Evolutionary conservation across 495 filamentous ascomycete genomes (phyloP).

Genomic region (Daldinia decipiens): DNA sequence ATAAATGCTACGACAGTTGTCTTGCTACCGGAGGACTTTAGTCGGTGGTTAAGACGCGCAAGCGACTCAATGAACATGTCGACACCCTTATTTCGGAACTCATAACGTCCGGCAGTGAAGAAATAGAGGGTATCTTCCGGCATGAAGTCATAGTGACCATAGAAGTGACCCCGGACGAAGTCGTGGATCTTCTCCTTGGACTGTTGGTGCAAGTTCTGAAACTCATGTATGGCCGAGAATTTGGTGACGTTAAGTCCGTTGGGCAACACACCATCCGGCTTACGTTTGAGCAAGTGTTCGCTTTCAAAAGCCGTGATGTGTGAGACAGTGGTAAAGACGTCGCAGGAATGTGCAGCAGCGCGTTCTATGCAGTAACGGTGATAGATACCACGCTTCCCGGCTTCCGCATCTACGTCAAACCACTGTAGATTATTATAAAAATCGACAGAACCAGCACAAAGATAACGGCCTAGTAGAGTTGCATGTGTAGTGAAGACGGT

Average conservation of each 20-base stretch:
- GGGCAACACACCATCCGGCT: conserved; percentile 94
- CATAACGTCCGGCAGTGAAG: conserved; percentile 96
- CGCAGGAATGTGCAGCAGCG: conserved; percentile 86
- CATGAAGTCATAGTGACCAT: conserved; percentile 97
- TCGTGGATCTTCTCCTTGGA: conserved; percentile 98
- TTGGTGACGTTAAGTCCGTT: conserved; percentile 99
- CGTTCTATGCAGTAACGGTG: conserved; percentile 98
- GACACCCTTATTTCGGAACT: conserved; percentile 97
- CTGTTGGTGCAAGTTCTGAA: conserved; percentile 97
- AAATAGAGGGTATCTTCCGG: conserved; percentile 97
- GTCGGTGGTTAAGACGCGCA: conserved; percentile 89
- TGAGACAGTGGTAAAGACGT: conserved; percentile 98
- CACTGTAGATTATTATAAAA: conserved; percentile 99
- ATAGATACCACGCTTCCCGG: conserved; percentile 97
- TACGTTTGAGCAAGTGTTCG: conserved; percentile 96
- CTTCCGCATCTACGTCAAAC: conserved; percentile 97
- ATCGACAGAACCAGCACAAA: conserved; percentile 96
- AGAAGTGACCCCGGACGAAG: conserved; percentile 98
- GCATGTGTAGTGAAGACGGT: conserved; percentile 99
- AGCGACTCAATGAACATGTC: conserved; percentile 99
- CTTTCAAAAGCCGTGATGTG: conserved; percentile 99
- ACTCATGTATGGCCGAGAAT: conserved; percentile 98
- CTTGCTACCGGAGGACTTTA: conserved; percentile 86
- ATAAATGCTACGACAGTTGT: conserved; percentile 98
- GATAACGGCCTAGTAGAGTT: conserved; percentile 91